A percentile compares a stretch with the other conserved stretches of the same genome.
These are phyloP conservation scores for Santalum album DNA, from an alignment of 164 flowering plant species.

Conservation along the genomic window DNA sequence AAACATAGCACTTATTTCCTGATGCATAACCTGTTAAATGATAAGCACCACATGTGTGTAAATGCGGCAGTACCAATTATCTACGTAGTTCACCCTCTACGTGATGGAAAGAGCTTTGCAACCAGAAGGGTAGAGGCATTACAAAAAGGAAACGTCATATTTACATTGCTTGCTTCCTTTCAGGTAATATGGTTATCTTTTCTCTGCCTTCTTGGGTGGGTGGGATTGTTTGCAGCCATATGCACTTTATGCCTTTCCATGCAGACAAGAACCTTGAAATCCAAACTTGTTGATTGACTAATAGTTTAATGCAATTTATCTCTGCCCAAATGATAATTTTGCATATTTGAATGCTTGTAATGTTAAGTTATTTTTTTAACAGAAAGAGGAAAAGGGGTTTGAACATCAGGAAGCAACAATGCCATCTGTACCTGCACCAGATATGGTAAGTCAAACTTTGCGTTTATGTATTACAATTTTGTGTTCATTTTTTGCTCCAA, in stretches of 20 bases:
- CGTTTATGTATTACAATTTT: not conserved
- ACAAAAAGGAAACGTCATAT: conserved; percentile 71
- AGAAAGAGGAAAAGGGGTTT: conserved; percentile 78
- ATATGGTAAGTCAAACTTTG: conserved; percentile 42
- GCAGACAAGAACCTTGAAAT: too few species aligned
- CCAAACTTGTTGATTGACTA: too few species aligned
- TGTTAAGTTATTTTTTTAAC: conserved; percentile 16
- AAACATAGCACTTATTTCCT: not conserved
- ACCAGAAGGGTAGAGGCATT: conserved; percentile 85
- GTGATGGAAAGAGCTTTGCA: conserved; percentile 92
- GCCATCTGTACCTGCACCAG: conserved; percentile 85
- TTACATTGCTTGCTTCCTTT: conserved; percentile 83
- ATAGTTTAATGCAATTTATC: not conserved
- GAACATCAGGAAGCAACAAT: conserved; percentile 68
- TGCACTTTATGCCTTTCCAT: not conserved
- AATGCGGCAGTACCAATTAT: conserved; percentile 70
- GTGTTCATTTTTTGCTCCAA: not conserved
- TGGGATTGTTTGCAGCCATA: not conserved
- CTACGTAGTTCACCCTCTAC: conserved; percentile 71
- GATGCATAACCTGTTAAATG: not conserved
- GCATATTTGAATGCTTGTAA: conserved; percentile 1
- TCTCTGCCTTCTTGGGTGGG: not conserved
- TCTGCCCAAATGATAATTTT: too few species aligned
- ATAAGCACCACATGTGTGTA: not conserved
- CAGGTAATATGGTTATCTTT: conserved; percentile 36